Base-by-base conservation (phyloP, 768 basidiomycete species). In the Postia placenta region DNA sequence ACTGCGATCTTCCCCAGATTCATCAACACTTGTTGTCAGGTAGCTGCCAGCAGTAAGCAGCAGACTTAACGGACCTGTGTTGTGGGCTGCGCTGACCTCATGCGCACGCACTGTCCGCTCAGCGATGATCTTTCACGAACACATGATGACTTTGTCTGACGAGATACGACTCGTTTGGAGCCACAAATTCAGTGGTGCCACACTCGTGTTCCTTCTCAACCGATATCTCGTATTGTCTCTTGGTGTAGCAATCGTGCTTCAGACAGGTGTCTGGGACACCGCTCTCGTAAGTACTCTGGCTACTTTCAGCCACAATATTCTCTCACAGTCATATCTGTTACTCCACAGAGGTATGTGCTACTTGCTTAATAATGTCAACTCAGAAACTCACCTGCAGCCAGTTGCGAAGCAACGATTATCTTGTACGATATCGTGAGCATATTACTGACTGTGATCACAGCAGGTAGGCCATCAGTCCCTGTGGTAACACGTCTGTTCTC, bases 81-180 rank as follows among this genome's bases (percentile, higher is more conserved):
- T 17, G 6, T 19, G 26, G 3, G 22, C 19, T 19, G 28, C n/a
- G 20, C 33, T 45, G 12, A 27, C 4, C 11, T 47, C 46, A 23
- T 12, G 11, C n/a, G n/a, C n/a, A n/a, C n/a, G n/a, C 15, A 30
- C 27, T 15, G 28, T 14, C 23, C 22, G 5, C 22, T 11, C 33
- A 52, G 51, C 42, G 3, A 9, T 51, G 24, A 48, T 55, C 4
- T 45, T 50, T 19, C 39, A 55, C 37, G 54, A 55, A 47, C 47
- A 55, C 35, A 28, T 37, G 37, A 47, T 55, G 26, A 51, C 50
- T 4, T 37, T 55, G 24, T 26, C 30, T 19, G 38, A 37, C 15
- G 54, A 52, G 42, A n/a, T 51, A n/a, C 39, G 39, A 30, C 37
- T 49, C 7, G 40, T 55, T 17, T 55, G 54, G 54, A 17, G 54